phyloP scores from a whole-genome alignment of 495 filamentous ascomycete species.

The Tuber aestivum region DNA sequence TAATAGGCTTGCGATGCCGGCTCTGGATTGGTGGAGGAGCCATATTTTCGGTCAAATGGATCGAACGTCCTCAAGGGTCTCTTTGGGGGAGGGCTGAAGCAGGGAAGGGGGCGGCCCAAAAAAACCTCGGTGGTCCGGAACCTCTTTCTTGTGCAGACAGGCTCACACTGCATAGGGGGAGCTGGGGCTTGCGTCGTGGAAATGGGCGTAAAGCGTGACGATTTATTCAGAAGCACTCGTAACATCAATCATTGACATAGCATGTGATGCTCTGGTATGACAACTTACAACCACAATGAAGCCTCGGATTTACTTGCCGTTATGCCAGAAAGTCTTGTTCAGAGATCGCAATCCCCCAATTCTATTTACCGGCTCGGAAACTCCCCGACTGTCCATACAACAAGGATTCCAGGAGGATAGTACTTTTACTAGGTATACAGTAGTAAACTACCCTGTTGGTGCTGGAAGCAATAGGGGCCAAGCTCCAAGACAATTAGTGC shows the following conservation, averaged over 20 bases:
- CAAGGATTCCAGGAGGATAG: background rate
- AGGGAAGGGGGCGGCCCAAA: background rate
- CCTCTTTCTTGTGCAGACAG: background rate
- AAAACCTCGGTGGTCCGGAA: background rate
- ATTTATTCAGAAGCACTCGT: background rate
- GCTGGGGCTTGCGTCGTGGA: background rate
- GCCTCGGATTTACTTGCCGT: background rate
- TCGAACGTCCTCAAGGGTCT: background rate
- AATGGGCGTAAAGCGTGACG: background rate
- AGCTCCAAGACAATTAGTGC: background rate
- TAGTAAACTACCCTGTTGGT: background rate
- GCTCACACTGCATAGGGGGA: background rate
- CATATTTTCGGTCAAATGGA: background rate
- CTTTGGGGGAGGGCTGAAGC: background rate
- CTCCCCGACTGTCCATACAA: background rate
- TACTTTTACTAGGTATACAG: background rate
- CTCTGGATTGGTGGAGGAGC: background rate
- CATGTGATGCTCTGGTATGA: background rate
- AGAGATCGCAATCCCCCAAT: background rate
- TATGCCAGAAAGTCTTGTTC: background rate
- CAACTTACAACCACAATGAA: background rate
- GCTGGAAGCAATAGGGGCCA: background rate
- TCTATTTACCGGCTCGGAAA: background rate
- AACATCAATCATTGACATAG: background rate
- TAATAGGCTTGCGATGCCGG: conserved; percentile 19